These are phyloP conservation scores for Athelia sp. DNA, from an alignment of 1,284 basidiomycete species.

Conservation along the genomic window DNA sequence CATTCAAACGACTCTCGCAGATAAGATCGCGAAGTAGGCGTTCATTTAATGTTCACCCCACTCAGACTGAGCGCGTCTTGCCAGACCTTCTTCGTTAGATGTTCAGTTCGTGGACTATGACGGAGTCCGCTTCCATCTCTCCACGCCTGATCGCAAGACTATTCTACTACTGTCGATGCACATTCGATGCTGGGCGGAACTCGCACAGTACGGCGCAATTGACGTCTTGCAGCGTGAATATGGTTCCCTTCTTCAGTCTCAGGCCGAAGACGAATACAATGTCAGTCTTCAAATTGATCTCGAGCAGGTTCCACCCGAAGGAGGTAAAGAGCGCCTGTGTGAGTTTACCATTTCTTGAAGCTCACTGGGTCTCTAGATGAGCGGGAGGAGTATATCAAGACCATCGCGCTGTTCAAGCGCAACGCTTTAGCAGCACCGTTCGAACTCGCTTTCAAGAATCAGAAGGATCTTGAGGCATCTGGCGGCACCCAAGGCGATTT, in stretches of 20 bases:
- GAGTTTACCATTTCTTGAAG: conserved; percentile 3
- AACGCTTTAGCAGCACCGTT: conserved; percentile 96
- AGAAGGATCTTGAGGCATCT: conserved; percentile 76
- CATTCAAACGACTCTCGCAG: conserved; percentile 87
- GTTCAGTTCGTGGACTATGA: conserved; percentile 98
- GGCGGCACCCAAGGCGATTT: conserved; percentile 73
- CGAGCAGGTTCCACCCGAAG: conserved; percentile 74
- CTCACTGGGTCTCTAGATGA: conserved; percentile 51
- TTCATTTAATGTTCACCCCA: not conserved
- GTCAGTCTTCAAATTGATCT: conserved; percentile 87
- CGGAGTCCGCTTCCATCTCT: conserved; percentile 91
- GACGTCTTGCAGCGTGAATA: conserved; percentile 86
- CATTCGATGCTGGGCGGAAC: conserved; percentile 95
- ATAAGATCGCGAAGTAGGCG: conserved; percentile 82
- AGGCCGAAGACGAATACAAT: conserved; percentile 83
- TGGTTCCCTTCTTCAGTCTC: conserved; percentile 58
- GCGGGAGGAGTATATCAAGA: conserved; percentile 75
- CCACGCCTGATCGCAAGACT: conserved; percentile 82
- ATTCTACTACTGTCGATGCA: conserved; percentile 89
- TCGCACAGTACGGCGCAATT: conserved; percentile 83
- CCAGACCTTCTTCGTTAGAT: conserved; percentile 85
- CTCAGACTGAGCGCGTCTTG: conserved; percentile 10
- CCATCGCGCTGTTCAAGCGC: conserved; percentile 86
- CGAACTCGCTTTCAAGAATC: conserved; percentile 84
- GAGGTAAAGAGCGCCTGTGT: conserved; percentile 72